Evolutionary conservation across 2,329 filamentous ascomycete genomes (phyloP).

Genomic region (Diaporthe amygdali): DNA sequence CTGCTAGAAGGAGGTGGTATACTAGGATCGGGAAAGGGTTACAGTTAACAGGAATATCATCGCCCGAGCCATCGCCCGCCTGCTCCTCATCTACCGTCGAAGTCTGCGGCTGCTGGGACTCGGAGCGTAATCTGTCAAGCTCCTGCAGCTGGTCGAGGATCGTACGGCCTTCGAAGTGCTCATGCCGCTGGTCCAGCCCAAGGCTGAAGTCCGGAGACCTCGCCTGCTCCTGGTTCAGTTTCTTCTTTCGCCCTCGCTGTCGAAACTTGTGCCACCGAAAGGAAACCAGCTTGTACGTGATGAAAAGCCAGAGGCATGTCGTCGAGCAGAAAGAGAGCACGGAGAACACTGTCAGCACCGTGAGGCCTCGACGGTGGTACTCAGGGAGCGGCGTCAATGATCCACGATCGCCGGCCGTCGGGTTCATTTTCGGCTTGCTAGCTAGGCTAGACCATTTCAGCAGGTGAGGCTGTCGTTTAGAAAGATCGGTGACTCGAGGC

Average conservation of each 20-base stretch:
- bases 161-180: neutral
- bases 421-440: neutral
- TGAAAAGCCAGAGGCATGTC: conserved; percentile 16
- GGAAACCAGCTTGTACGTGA: conserved; percentile 20
- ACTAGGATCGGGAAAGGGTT: conserved; percentile 27
- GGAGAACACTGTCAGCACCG: conserved; percentile 20
- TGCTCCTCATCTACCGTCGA: neutral
- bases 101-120: neutral
- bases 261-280: neutral
- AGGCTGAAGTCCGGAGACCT: no score
- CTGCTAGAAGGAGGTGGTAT: conserved; percentile 25
- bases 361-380: conserved; percentile 18
- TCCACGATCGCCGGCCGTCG: neutral
- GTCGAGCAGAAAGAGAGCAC: conserved; percentile 24
- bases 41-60: neutral
- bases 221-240: neutral
- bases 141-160: neutral
- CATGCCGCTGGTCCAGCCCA: no score
- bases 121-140: neutral
- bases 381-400: neutral
- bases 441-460: neutral
- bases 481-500: neutral
- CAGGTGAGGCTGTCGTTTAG: neutral
- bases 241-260: neutral
- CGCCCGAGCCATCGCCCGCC: neutral